Evolutionary conservation across 1,139 yeast species (phyloP).

Genomic region (Yamadazyma mexicana): DNA sequence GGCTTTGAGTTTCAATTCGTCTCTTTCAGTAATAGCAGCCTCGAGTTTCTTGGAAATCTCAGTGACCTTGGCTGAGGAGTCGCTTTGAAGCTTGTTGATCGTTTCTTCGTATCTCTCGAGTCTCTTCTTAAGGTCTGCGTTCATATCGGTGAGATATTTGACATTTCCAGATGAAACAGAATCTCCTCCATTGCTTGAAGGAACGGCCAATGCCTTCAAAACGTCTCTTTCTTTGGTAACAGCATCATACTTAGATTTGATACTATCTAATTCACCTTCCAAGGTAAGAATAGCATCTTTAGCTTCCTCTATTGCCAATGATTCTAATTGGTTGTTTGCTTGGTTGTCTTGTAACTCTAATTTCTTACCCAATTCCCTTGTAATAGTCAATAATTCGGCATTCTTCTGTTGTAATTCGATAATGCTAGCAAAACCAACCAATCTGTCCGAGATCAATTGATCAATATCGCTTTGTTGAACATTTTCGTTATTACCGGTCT

Average conservation of each 20-base stretch:
- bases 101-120: slow-evolving; percentile 28
- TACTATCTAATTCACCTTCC: slow-evolving; percentile 58
- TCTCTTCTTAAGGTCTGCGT: slow-evolving; percentile 29
- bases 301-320: slow-evolving; percentile 70
- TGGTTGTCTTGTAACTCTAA: slow-evolving; percentile 57
- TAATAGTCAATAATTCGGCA: slow-evolving; percentile 63
- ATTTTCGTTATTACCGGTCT: slow-evolving; percentile 32
- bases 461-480: slow-evolving; percentile 65
- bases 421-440: slow-evolving; percentile 67
- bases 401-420: slow-evolving; percentile 73
- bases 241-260: slow-evolving; percentile 52
- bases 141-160: slow-evolving; percentile 28
- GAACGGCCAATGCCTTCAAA: slow-evolving; percentile 44
- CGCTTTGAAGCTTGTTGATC: slow-evolving; percentile 31
- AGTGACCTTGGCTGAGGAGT: slow-evolving; percentile 23
- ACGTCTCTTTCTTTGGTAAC: slow-evolving; percentile 66
- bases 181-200: slow-evolving; percentile 4
- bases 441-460: slow-evolving; percentile 64
- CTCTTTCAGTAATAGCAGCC: slow-evolving; percentile 24
- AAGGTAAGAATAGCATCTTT: slow-evolving; percentile 70
- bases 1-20: slow-evolving; percentile 32
- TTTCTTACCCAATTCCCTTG: slow-evolving; percentile 67
- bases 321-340: slow-evolving; percentile 45
- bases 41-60: slow-evolving; percentile 31
- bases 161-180: slow-evolving; percentile 16